Evolutionary conservation across 108 stramenopile genomes (phyloP).

Genomic region (Conticribra guillardii): DNA sequence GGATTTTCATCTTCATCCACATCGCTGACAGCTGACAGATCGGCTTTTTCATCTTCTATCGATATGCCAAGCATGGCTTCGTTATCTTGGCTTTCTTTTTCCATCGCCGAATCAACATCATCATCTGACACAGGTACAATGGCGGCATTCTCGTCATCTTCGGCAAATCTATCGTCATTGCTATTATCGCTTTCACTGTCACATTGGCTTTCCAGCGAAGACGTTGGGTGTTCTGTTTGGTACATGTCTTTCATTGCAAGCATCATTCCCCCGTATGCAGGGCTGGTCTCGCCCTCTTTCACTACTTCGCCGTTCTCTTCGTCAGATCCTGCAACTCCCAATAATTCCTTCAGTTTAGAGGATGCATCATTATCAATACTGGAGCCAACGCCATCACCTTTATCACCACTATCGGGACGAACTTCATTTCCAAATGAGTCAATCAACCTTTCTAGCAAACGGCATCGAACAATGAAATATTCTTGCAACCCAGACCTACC

Average conservation of each 20-base stretch:
- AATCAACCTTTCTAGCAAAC: conserved; percentile 85
- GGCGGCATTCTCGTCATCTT: conserved; percentile 27
- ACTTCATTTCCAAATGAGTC: conserved; percentile 74
- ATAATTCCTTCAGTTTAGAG: neutral
- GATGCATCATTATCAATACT: neutral
- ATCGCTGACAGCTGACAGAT: no score
- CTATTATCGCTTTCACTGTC: conserved; percentile 30
- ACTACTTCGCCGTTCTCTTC: neutral
- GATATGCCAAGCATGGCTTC: conserved; percentile 10
- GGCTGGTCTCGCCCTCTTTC: neutral
- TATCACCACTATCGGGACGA: conserved; percentile 1
- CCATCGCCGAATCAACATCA: conserved; percentile 72
- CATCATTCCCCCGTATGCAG: conserved; percentile 10
- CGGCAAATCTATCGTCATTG: conserved; percentile 7
- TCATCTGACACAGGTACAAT: conserved; percentile 72
- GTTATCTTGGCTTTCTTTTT: conserved; percentile 48
- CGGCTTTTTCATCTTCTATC: neutral
- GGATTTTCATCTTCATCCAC: no score
- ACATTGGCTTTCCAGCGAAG: conserved; percentile 43
- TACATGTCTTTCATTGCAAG: conserved; percentile 28
- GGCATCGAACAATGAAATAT: conserved; percentile 80
- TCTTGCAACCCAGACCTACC: conserved; percentile 78
- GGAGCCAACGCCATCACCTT: neutral
- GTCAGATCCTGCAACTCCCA: neutral
- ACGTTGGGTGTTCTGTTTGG: conserved; percentile 10